Evolutionary conservation across 1,284 basidiomycete genomes (phyloP), one percentile per base, ranked within the genome.

Genomic region (Melampsora larici-populina): DNA sequence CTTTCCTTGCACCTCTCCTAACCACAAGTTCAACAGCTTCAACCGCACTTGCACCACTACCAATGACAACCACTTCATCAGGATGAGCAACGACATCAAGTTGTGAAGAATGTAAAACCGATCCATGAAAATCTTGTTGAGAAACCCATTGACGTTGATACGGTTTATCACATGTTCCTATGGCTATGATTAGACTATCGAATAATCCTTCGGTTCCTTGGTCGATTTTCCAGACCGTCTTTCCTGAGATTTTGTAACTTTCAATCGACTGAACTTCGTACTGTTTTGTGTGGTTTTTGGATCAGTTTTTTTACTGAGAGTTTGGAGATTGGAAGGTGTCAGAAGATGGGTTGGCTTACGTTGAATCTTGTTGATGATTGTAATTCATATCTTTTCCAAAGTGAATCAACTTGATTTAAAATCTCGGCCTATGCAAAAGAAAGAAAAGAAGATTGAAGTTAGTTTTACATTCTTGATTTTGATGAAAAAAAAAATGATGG

Each of bases 1-100:
- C 66, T 18, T 65, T 63, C 21, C 51, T 69, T 17, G 74, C 55
- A 24, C 66, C 65, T 36, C 51, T 66, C 29, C 69, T 49, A 1
- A 76, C 74, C 24, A 66, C 74, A 21, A 68, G 55, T 51, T 76
- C 74, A 18, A 76, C 46, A 36, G 74, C 66, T 63, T 76, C 74
- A 15, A 76, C 74, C 24, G 65, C 74, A 58, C 74, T 76, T n/a
- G 74, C 74, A n/a, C 74, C 74, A 26, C 74, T 64, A 13, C 74
- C 74, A 8, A 76, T 43, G 2, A 68, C 64, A 3, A 69, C 74
- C 8, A 76, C 74, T 29, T 76, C 62, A 8, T 49, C 66, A 11
- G 49, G 15, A 65, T 55, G 62, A 49, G 58, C 24, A 26, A 76
- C 49, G n/a, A 24, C 36, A 33, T 68, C 74, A 43, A 76, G 58